Evolutionary conservation across 163 green algal species (phyloP).

Genomic region (Chlorella variabilis): DNA sequence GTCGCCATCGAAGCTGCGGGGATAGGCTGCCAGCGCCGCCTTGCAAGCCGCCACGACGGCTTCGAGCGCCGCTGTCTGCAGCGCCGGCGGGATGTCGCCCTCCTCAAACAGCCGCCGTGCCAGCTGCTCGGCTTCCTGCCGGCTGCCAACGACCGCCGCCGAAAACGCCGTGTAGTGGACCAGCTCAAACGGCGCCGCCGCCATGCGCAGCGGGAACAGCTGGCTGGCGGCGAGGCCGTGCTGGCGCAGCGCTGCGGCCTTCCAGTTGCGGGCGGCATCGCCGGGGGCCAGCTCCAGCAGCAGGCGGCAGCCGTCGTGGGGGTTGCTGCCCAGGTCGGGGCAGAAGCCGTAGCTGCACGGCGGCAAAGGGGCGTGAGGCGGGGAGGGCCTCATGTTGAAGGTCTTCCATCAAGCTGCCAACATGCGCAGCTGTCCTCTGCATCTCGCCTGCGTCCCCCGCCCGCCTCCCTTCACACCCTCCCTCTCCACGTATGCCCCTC

Average conservation of each 20-base stretch:
- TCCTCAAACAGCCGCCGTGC: conserved; percentile 1
- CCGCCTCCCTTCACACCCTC: too few relatives aligned
- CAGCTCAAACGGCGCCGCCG: conserved; percentile 39
- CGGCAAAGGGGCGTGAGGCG: background rate
- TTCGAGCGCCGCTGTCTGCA: conserved; percentile 20
- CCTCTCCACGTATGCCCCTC: background rate
- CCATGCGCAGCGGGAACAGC: conserved; percentile 53
- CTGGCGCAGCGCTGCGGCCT: conserved; percentile 20
- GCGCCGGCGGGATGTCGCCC: background rate
- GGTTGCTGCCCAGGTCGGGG: conserved; percentile 53
- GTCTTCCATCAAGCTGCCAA: background rate
- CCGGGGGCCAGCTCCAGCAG: conserved; percentile 22
- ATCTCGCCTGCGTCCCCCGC: too few relatives aligned
- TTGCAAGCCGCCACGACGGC: background rate
- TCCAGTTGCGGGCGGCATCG: background rate
- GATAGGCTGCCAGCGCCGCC: conserved; percentile 11
- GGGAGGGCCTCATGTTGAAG: background rate
- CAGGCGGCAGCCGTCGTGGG: conserved; percentile 59
- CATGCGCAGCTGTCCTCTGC: too few relatives aligned
- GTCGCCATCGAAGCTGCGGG: background rate
- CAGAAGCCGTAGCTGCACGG: conserved; percentile 74
- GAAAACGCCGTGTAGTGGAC: conserved; percentile 45
- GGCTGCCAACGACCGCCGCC: conserved; percentile 17
- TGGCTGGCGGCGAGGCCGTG: conserved; percentile 5
- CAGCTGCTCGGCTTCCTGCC: background rate